Conservation (phyloP, 139 green algal genomes). For the Ettlia oleoabundans region DNA sequence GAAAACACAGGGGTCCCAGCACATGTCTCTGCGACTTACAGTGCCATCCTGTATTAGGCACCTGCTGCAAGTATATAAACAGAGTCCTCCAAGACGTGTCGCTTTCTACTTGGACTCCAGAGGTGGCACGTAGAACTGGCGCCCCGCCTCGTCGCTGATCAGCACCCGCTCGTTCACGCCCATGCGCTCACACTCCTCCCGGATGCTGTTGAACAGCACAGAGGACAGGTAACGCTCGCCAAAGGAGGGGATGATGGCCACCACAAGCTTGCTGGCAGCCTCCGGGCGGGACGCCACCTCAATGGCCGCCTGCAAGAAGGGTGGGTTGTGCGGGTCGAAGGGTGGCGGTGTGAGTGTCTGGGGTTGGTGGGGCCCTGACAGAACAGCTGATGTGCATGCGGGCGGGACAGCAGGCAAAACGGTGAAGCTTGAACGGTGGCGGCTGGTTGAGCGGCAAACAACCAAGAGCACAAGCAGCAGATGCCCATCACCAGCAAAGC, state of each 20-base stretch:
- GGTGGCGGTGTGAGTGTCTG: too few relatives aligned
- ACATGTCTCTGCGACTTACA: too few relatives aligned
- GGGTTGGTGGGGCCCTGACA: too few relatives aligned
- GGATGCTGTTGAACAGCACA: conserved; percentile 42
- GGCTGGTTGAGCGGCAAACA: too few relatives aligned
- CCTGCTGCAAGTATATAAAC: not conserved
- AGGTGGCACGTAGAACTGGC: conserved; percentile 70
- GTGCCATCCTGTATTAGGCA: too few relatives aligned
- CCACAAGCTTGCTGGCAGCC: conserved; percentile 69
- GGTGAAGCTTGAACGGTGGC: too few relatives aligned
- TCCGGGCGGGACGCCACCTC: conserved; percentile 56
- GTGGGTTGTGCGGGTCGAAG: too few relatives aligned
- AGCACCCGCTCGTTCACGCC: conserved; percentile 75
- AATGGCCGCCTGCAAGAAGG: conserved; percentile 46
- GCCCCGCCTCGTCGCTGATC: conserved; percentile 67
- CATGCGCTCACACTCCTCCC: conserved; percentile 58
- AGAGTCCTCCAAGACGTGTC: not conserved
- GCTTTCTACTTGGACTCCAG: not conserved
- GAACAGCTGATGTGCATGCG: too few relatives aligned
- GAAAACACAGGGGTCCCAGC: too few relatives aligned
- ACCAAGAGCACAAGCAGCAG: too few relatives aligned
- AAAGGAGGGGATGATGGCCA: conserved; percentile 71
- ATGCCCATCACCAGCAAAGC: too few relatives aligned
- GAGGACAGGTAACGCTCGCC: conserved; percentile 47
- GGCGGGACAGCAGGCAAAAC: too few relatives aligned